phyloP scores from a whole-genome alignment of 805 yeast genomes.

The Sugiyamaella floridensis region DNA sequence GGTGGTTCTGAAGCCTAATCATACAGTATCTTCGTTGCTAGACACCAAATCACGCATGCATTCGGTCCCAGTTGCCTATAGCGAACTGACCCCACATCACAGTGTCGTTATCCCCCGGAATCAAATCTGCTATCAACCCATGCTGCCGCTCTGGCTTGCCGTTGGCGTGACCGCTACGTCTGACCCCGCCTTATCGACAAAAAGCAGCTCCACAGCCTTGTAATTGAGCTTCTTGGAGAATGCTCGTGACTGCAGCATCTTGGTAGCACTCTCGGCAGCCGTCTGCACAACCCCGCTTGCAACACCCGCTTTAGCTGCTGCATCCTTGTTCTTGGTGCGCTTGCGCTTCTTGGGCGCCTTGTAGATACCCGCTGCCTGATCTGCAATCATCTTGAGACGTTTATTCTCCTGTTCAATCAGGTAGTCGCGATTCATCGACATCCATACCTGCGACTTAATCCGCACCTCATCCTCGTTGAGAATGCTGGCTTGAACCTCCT shows the following conservation, averaged over 20 bases:
- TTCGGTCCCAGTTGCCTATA: background rate
- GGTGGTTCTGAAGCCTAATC: background rate
- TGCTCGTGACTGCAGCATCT: slow-evolving; percentile 65
- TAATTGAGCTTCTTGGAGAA: slow-evolving; percentile 89
- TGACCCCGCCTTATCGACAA: slow-evolving; percentile 13
- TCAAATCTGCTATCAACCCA: background rate
- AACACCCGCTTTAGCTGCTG: slow-evolving; percentile 13
- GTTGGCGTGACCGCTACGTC: background rate
- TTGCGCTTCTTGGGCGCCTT: slow-evolving; percentile 40
- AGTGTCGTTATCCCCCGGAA: background rate
- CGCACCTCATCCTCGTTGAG: slow-evolving; percentile 63
- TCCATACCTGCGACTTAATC: slow-evolving; percentile 81
- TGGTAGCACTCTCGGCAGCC: slow-evolving; percentile 75
- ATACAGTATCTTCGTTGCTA: too few relatives aligned
- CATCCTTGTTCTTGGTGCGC: slow-evolving; percentile 27
- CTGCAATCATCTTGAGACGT: slow-evolving; percentile 78
- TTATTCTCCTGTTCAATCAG: slow-evolving; percentile 79
- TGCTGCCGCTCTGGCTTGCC: background rate
- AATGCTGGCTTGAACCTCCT: slow-evolving; percentile 56
- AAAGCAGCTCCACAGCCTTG: slow-evolving; percentile 53
- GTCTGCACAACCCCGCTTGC: slow-evolving; percentile 39
- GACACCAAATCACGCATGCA: background rate
- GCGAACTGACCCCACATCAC: background rate
- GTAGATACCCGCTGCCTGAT: slow-evolving; percentile 69
- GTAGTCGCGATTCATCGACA: slow-evolving; percentile 80